Evolutionary conservation across 2,329 filamentous ascomycete species (phyloP).

Genomic region (Alternaria burnsii): DNA sequence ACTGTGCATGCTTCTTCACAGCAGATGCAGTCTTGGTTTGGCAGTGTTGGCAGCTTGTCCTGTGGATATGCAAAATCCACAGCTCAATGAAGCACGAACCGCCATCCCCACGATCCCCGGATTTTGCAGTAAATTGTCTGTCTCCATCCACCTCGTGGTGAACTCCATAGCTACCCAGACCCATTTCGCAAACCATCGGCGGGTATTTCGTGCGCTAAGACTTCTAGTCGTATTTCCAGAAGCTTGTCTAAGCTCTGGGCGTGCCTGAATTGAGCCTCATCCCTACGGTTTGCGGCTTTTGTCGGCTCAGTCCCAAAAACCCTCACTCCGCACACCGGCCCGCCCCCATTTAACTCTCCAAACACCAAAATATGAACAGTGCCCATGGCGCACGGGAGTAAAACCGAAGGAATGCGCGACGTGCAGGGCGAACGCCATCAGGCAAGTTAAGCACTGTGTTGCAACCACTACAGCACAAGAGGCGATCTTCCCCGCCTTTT

Average conservation of each 20-base stretch:
- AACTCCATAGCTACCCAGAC: conserved; percentile 7
- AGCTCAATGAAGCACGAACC: neutral
- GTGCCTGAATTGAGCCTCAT: conserved; percentile 24
- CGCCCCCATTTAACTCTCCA: neutral
- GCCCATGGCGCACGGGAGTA: conserved; percentile 7
- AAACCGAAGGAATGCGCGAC: conserved; percentile 25
- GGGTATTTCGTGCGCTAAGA: conserved; percentile 10
- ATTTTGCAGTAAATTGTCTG: neutral
- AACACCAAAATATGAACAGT: conserved; percentile 19
- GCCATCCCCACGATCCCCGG: conserved; percentile 6
- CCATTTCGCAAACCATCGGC: conserved; percentile 22
- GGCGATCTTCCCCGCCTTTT: conserved; percentile 24
- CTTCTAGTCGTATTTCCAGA: conserved; percentile 22
- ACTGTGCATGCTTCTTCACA: neutral
- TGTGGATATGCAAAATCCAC: neutral
- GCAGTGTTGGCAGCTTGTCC: neutral
- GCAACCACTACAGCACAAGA: conserved; percentile 13
- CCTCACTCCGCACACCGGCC: conserved; percentile 13
- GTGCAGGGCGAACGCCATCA: neutral
- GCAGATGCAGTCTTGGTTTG: neutral
- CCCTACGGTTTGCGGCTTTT: conserved; percentile 22
- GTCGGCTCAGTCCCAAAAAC: conserved; percentile 22
- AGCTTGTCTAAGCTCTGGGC: conserved; percentile 17
- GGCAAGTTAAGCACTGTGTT: neutral
- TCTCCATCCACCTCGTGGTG: conserved; percentile 3